Evolutionary conservation across 2,329 filamentous ascomycete species (phyloP).

Genomic region (Botrytis galanthina): DNA sequence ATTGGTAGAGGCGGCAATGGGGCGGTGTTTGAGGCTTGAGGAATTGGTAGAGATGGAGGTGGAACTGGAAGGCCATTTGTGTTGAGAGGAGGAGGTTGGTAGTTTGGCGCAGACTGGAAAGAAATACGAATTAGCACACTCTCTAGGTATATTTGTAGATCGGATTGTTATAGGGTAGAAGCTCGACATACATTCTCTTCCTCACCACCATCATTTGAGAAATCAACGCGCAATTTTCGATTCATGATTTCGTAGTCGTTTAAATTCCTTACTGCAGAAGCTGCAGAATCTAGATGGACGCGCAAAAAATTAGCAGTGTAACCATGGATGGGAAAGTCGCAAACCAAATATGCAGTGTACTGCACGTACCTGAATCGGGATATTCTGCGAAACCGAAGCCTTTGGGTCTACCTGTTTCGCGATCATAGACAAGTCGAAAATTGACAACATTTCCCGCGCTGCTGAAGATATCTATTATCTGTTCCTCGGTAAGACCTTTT

Average conservation of each 20-base stretch:
- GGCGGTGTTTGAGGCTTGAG: conserved; percentile 41
- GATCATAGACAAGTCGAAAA: conserved; percentile 92
- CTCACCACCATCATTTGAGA: conserved; percentile 80
- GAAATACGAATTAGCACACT: neutral
- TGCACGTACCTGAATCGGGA: conserved; percentile 70
- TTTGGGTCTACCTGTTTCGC: conserved; percentile 90
- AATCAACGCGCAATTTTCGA: conserved; percentile 90
- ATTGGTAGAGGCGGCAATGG: conserved; percentile 77
- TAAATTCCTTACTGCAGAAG: conserved; percentile 89
- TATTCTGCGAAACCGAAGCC: conserved; percentile 98
- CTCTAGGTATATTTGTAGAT: neutral
- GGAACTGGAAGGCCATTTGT: conserved; percentile 36
- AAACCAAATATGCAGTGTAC: conserved; percentile 12
- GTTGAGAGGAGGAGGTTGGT: conserved; percentile 19
- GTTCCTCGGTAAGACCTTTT: conserved; percentile 90
- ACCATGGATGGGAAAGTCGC: conserved; percentile 1
- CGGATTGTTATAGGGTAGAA: neutral
- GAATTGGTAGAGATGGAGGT: conserved; percentile 34
- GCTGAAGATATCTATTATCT: conserved; percentile 91
- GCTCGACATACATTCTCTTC: conserved; percentile 47
- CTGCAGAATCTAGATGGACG: conserved; percentile 65
- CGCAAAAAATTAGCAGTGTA: conserved; percentile 14
- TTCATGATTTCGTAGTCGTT: conserved; percentile 96
- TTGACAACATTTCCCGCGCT: conserved; percentile 86
- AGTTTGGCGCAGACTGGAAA: conserved; percentile 7